Evolutionary conservation across 306 rosid genomes (phyloP), one percentile per base, ranked within the genome.

Genomic region (Vicia sativa): DNA sequence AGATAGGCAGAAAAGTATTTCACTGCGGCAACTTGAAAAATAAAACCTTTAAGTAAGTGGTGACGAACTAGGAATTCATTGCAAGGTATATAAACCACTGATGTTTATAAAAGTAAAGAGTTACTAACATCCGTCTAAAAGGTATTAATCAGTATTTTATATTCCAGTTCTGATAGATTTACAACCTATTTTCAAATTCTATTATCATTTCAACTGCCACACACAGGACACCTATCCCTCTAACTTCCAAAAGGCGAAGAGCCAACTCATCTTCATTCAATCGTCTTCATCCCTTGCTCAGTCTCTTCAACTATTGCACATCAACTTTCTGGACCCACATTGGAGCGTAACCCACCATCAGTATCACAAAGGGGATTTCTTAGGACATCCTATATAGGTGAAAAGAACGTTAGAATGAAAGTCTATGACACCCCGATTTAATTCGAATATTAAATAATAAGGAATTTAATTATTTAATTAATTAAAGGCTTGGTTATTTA

Each of bases 181-280:
- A 84, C 73, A 75, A 48, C 43, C 65, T 73, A 25, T 62, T 68
- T 72, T 77, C 80, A 55, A 73, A 62, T 67, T 75, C 77, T 45
- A 89, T 29, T 21, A 88, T 74, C 75, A 85, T 77, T 71, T 93
- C 95, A 73, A 96, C 96, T 42, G 97, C 95, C 0, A 87, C 86
- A 11, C 96, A 96, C 96, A 93, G 88, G 67, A 89, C 85, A 21
- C 77, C 84, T 2, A 71, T 35, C 28, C 98, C 96, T 43, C 93
- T 93, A 11, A 80, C 64, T 74, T 88, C 93, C 65, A 93, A 78
- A 57, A 93, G 78, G n/a, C 85, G 80, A 43, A 93, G 54, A 61
- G 97, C 98, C 90, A 93, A 68, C 52, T 86, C 87, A 29, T 83
- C 78, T 84, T 93, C 95, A 41, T 81, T 79, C 84, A 86, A 76